These are phyloP conservation scores for Euclidium syriacum DNA, from an alignment of 345 rosid genomes.

Conservation along the genomic window DNA sequence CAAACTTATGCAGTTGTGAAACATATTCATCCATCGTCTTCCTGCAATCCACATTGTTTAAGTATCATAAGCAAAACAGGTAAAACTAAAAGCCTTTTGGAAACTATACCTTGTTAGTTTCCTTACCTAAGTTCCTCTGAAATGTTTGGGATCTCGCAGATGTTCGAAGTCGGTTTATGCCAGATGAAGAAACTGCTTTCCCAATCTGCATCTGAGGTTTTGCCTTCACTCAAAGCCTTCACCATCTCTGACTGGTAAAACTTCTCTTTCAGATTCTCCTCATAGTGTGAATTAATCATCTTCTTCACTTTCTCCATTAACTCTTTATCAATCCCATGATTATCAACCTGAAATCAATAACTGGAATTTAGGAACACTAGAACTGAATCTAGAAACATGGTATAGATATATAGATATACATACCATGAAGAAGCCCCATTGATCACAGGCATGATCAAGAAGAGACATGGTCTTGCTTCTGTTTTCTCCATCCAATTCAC, in stretches of 20 bases:
- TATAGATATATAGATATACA: neutral
- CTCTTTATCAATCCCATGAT: slow-evolving; percentile 62
- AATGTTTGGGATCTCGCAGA: slow-evolving; percentile 45
- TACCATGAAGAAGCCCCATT: slow-evolving; percentile 90
- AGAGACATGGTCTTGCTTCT: slow-evolving; percentile 55
- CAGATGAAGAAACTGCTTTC: slow-evolving; percentile 78
- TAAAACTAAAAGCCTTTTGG: neutral
- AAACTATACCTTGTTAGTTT: neutral
- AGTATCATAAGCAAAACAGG: neutral
- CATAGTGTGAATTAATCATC: slow-evolving; percentile 61
- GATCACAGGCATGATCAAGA: slow-evolving; percentile 78
- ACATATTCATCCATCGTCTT: slow-evolving; percentile 70
- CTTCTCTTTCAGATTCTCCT: slow-evolving; percentile 47
- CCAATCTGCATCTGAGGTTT: slow-evolving; percentile 59
- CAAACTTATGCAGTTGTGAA: slow-evolving; percentile 49
- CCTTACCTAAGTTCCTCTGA: slow-evolving; percentile 60
- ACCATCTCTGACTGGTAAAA: slow-evolving; percentile 71
- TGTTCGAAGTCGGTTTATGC: slow-evolving; percentile 66
- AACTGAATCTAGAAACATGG: neutral
- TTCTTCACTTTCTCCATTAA: slow-evolving; percentile 81
- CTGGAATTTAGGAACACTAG: neutral
- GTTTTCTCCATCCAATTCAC: slow-evolving; percentile 57
- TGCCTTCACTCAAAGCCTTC: slow-evolving; percentile 40
- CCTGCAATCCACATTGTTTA: slow-evolving; percentile 39
- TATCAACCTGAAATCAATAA: slow-evolving; percentile 53